Conservation (phyloP, 805 yeast species). For the Barnettozyma siamensis region DNA sequence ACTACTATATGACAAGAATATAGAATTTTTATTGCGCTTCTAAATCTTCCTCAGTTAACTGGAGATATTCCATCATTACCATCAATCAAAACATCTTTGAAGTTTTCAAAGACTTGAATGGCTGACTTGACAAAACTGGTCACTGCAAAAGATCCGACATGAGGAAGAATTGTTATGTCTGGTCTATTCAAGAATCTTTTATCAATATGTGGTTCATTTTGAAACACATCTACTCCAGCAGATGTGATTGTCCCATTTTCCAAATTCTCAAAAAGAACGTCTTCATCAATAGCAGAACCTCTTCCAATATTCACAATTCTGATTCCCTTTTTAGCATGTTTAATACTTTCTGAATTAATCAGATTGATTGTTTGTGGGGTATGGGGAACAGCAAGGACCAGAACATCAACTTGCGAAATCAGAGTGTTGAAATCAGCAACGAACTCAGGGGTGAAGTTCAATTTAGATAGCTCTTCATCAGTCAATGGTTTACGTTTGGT, state of each 20-base stretch:
- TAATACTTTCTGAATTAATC: constrained; percentile 43
- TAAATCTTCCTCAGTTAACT: not conserved
- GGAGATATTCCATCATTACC: constrained; percentile 14
- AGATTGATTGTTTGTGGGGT: constrained; percentile 51
- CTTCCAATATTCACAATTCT: constrained; percentile 72
- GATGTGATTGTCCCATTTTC: constrained; percentile 53
- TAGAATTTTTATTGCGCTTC: too few species aligned
- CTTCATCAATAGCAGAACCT: constrained; percentile 62
- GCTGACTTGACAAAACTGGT: constrained; percentile 52
- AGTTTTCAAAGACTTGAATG: constrained; percentile 47
- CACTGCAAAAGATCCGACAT: constrained; percentile 61
- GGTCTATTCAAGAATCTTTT: constrained; percentile 46
- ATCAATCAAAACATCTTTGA: constrained; percentile 25
- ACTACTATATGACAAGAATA: too few species aligned
- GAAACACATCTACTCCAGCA: constrained; percentile 72
- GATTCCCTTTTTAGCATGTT: constrained; percentile 44
- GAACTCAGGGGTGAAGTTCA: constrained; percentile 43
- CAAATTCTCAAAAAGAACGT: constrained; percentile 56
- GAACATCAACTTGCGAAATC: constrained; percentile 42
- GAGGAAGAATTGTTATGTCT: constrained; percentile 68
- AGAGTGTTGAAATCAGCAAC: constrained; percentile 40
- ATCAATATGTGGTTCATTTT: constrained; percentile 50
- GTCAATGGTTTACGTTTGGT: constrained; percentile 47
- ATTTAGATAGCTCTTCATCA: constrained; percentile 26
- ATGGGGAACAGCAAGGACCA: constrained; percentile 65